These are phyloP conservation scores for Podospora pseudocomata DNA, from an alignment of 495 filamentous ascomycete genomes.

Conservation along the genomic window DNA sequence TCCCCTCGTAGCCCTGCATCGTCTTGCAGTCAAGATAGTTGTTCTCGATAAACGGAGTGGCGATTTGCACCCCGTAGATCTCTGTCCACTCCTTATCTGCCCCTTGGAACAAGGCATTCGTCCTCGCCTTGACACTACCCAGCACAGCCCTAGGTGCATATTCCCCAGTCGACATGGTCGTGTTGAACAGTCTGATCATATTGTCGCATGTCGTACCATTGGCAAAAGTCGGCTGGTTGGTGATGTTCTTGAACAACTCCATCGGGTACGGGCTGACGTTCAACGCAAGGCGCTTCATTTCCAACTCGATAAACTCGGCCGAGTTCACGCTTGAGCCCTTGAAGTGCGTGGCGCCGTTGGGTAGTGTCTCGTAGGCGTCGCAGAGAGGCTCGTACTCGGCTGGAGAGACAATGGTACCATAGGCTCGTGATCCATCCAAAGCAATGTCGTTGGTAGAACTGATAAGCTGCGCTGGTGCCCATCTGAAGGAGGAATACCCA, in stretches of 20 bases:
- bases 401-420: constrained; percentile 38
- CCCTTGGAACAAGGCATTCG: constrained; percentile 26
- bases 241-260: constrained; percentile 38
- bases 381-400: constrained; percentile 37
- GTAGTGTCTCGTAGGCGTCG: constrained; percentile 33
- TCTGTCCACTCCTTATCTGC: constrained; percentile 23
- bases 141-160: constrained; percentile 32
- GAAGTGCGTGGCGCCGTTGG: constrained; percentile 34
- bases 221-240: constrained; percentile 44
- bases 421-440: constrained; percentile 35
- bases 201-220: constrained; percentile 37
- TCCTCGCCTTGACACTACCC: constrained; percentile 30
- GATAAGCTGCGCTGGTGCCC: constrained; percentile 40
- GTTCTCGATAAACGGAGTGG: constrained; percentile 44
- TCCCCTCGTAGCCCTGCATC: constrained; percentile 33
- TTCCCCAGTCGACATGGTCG: constrained; percentile 32
- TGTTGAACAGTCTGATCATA: constrained; percentile 41
- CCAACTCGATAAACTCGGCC: constrained; percentile 30
- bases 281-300: constrained; percentile 20
- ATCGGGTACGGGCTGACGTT: constrained; percentile 33
- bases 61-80: constrained; percentile 39
- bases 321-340: constrained; percentile 22
- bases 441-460: constrained; percentile 33
- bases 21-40: constrained; percentile 36
- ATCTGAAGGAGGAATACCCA: constrained; percentile 40